Evolutionary conservation across 2,329 filamentous ascomycete species (phyloP).

Genomic region (Hymenotorrendiella dingleyae): DNA sequence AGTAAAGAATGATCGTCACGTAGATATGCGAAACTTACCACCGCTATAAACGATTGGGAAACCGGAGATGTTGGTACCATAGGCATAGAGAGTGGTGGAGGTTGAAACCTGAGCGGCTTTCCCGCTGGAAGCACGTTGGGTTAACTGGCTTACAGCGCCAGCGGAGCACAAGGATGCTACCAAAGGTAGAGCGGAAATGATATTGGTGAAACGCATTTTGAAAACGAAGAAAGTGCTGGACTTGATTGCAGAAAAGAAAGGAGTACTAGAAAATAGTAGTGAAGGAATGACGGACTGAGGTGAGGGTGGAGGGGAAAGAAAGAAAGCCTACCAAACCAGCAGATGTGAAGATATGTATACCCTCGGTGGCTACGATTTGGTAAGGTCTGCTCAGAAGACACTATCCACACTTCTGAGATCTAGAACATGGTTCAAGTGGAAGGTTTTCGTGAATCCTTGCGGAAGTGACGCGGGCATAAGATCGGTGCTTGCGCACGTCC

Average conservation of each 20-base stretch:
- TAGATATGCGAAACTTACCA: constrained; percentile 22
- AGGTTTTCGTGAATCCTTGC: neutral
- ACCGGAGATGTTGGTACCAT: constrained; percentile 26
- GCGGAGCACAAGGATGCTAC: neutral
- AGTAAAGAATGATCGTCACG: no score
- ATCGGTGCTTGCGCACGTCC: neutral
- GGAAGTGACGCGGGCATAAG: neutral
- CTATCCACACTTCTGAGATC: neutral
- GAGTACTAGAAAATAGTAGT: neutral
- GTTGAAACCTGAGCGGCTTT: neutral
- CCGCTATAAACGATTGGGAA: constrained; percentile 27
- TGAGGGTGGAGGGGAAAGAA: neutral
- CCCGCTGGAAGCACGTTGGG: no score
- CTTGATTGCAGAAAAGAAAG: neutral
- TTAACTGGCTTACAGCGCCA: neutral
- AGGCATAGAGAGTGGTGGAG: constrained; percentile 25
- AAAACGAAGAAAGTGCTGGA: neutral
- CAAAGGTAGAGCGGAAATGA: neutral
- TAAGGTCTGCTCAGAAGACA: neutral
- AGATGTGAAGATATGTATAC: neutral
- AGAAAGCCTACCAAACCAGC: neutral
- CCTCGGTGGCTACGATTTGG: no score
- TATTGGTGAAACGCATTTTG: constrained; percentile 2
- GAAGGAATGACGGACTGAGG: neutral
- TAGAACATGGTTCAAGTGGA: neutral